These are phyloP conservation scores for Dothiorella sarmentorum DNA, from an alignment of 2,329 filamentous ascomycete species.

Conservation along the genomic window DNA sequence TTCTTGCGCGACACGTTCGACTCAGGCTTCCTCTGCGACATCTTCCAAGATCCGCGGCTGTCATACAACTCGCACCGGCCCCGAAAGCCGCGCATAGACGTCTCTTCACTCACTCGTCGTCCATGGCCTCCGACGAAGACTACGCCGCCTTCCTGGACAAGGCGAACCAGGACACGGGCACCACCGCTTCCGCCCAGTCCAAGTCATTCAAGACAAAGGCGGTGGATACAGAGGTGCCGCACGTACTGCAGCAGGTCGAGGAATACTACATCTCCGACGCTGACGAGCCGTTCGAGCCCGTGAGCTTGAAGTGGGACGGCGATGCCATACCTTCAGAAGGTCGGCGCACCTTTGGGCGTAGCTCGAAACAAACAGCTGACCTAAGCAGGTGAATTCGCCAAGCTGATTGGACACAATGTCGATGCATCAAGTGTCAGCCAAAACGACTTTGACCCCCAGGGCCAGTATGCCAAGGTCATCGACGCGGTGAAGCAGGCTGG, in stretches of 20 bases:
- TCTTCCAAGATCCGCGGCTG: not conserved
- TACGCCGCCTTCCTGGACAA: slow-evolving; percentile 85
- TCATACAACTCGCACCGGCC: not conserved
- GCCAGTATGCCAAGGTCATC: slow-evolving; percentile 66
- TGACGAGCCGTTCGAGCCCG: slow-evolving; percentile 80
- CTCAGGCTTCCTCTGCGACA: not conserved
- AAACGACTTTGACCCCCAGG: slow-evolving; percentile 68
- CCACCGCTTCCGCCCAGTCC: slow-evolving; percentile 27
- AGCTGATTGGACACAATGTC: slow-evolving; percentile 58
- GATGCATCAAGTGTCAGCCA: slow-evolving; percentile 61
- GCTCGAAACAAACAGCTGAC: not conserved
- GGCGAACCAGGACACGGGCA: slow-evolving; percentile 66
- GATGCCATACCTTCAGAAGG: slow-evolving; percentile 53
- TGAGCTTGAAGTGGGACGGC: slow-evolving; percentile 62
- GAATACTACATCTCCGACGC: slow-evolving; percentile 75
- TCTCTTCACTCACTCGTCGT: slow-evolving; percentile 21
- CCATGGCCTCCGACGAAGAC: slow-evolving; percentile 73
- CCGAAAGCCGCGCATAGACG: not conserved
- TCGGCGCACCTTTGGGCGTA: slow-evolving; percentile 26
- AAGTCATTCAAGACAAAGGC: slow-evolving; percentile 34
- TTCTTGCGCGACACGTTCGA: slow-evolving; percentile 4
- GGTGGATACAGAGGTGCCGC: slow-evolving; percentile 57
- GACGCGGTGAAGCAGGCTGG: slow-evolving; percentile 62
- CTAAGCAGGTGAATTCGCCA: slow-evolving; percentile 64
- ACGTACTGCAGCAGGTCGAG: slow-evolving; percentile 38